Conservation (phyloP, 176 grass and related monocot genomes). For the Raddia guianensis region DNA sequence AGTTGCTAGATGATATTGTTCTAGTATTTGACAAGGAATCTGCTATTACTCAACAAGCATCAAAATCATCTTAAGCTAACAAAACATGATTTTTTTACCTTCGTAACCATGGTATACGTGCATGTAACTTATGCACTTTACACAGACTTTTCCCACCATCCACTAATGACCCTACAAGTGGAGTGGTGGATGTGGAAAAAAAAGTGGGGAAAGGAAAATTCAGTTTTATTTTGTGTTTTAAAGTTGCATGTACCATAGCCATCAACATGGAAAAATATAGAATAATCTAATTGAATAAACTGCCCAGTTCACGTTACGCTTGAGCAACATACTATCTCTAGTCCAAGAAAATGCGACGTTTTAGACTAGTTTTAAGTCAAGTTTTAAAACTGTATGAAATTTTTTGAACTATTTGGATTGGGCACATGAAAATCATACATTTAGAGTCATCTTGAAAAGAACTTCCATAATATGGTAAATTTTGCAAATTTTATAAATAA, state of each 20-base stretch:
- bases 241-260: background rate
- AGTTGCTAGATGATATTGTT: conserved; percentile 23
- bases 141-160: background rate
- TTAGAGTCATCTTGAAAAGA: too few species aligned
- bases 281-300: background rate
- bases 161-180: background rate
- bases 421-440: too few species aligned
- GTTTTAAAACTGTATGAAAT: too few species aligned
- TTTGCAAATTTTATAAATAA: too few species aligned
- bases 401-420: too few species aligned
- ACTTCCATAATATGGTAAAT: too few species aligned
- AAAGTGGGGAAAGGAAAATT: background rate
- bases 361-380: too few species aligned
- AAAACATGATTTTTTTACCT: background rate
- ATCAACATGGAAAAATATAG: background rate
- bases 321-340: background rate
- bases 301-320: conserved; percentile 9
- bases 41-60: background rate
- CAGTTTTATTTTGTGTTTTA: background rate
- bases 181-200: background rate
- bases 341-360: too few species aligned
- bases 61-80: conserved; percentile 10
- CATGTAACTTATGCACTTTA: background rate
- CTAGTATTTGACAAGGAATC: background rate
- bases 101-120: background rate